Base-by-base conservation (phyloP, 2,329 filamentous ascomycete species). In the Beauveria sp. region DNA sequence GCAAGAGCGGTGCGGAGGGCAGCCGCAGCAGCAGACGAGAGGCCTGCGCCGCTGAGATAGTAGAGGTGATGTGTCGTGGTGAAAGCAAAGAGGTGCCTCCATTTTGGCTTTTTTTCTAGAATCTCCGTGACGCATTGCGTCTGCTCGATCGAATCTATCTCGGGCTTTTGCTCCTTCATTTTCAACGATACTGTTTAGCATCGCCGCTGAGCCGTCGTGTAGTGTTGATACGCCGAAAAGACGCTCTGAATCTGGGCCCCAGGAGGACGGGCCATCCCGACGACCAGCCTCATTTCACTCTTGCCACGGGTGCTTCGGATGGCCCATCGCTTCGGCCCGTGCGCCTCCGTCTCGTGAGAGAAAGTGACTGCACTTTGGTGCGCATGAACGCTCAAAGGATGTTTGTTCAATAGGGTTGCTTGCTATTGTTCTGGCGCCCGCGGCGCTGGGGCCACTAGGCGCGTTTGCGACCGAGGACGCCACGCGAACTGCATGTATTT, bases 31-130 rank as follows among this genome's bases (percentile, higher is more conserved):
- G 85, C 70, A 0, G 89, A 83, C 1, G 84, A 76, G 3, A 81
- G 12, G 0, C 88, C 55, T 1, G 86, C 89, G 2, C 79, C 68
- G 12, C 77, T 52, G 1, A 93, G 72, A 4, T 83, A 70, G 1
- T 77, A 74, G 0, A 81, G 65, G 69, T 96, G 88, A 18, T 77
- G 75, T 66, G 73, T 78, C n/a, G 79, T 83, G 0, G 87, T 89
- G 72, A 96, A 96, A 48, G 77, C 76, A 71, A 96, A 93, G 3
- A 97, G 79, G 52, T 79, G 72, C 34, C 63, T 71, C 72, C 74
- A 77, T 24, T 71, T 71, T 18, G 70, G 65, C 18, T 65, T 69
- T 20, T 50, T 20, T 10, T 50, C 18, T 42, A 61, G 31, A 28
- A 40, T 10, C 16, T 38, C 8, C 3, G 61, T 48, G 10, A 40